These are phyloP conservation scores for Biscogniauxia mediterranea DNA, from an alignment of 2,329 filamentous ascomycete genomes.

Conservation along the genomic window DNA sequence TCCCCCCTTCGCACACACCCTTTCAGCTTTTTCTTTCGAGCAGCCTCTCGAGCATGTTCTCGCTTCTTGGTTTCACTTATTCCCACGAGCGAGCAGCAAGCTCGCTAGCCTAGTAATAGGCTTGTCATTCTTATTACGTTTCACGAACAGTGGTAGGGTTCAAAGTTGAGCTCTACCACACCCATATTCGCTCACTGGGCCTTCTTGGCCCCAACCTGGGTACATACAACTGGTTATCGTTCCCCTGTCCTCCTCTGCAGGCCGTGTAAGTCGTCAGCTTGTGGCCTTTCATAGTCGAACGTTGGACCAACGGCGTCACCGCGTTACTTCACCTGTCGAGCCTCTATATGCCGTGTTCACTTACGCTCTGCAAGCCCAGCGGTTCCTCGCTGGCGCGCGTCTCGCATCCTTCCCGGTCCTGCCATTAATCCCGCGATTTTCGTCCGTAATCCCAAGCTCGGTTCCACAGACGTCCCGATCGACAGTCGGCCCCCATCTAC, in stretches of 20 bases:
- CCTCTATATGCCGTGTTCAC: background rate
- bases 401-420: background rate
- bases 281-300: constrained; percentile 16
- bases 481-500: constrained; percentile 24
- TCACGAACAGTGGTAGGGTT: background rate
- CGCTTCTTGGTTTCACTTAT: background rate
- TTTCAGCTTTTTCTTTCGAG: background rate
- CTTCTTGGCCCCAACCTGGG: background rate
- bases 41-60: constrained; percentile 2
- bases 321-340: constrained; percentile 4
- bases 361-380: background rate
- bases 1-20: constrained; percentile 16
- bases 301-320: constrained; percentile 16
- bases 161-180: background rate
- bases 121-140: background rate
- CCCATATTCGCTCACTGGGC: background rate
- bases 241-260: constrained; percentile 10
- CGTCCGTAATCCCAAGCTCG: constrained; percentile 20
- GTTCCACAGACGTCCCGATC: constrained; percentile 25
- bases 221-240: background rate
- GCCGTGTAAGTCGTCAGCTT: constrained; percentile 18
- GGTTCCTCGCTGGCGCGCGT: background rate
- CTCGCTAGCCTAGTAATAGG: background rate
- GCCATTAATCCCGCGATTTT: constrained; percentile 10
- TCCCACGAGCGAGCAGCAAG: background rate